Evolutionary conservation across 495 filamentous ascomycete species (phyloP).

Genomic region (Penicillium atrosanguineum): DNA sequence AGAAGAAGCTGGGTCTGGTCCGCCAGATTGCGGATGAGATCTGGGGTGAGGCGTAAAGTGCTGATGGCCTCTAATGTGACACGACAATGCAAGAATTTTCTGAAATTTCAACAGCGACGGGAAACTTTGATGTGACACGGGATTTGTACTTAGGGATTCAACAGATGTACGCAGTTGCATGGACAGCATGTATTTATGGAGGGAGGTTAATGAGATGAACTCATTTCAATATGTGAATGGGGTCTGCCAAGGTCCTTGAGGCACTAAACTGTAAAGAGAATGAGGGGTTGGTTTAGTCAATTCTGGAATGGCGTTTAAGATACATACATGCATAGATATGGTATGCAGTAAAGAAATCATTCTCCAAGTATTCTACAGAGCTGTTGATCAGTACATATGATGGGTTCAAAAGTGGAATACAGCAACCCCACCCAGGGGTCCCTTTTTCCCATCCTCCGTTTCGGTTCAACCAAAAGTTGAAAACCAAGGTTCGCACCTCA

Average conservation of each 20-base stretch:
- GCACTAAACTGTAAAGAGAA: no score
- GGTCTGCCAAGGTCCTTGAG: neutral
- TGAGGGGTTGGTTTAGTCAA: no score
- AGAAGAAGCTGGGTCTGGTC: conserved; percentile 49
- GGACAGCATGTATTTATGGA: neutral
- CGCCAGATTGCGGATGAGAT: conserved; percentile 49
- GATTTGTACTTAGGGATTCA: conserved; percentile 7
- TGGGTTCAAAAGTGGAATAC: no score
- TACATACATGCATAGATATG: no score
- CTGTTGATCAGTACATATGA: no score
- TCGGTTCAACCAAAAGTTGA: no score
- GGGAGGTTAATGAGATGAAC: neutral
- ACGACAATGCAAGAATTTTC: conserved; percentile 3
- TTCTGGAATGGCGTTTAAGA: no score
- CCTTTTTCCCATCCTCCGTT: no score
- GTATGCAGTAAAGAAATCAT: no score
- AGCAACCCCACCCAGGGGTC: no score
- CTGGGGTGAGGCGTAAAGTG: conserved; percentile 32
- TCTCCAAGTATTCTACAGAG: no score
- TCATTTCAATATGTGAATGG: neutral
- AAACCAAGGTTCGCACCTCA: no score
- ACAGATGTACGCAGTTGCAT: neutral
- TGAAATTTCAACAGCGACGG: conserved; percentile 19
- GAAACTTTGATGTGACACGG: conserved; percentile 16
- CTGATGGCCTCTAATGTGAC: neutral